Evolutionary conservation across 352 stramenopile species (phyloP).

Genomic region (Globisporangium polare): DNA sequence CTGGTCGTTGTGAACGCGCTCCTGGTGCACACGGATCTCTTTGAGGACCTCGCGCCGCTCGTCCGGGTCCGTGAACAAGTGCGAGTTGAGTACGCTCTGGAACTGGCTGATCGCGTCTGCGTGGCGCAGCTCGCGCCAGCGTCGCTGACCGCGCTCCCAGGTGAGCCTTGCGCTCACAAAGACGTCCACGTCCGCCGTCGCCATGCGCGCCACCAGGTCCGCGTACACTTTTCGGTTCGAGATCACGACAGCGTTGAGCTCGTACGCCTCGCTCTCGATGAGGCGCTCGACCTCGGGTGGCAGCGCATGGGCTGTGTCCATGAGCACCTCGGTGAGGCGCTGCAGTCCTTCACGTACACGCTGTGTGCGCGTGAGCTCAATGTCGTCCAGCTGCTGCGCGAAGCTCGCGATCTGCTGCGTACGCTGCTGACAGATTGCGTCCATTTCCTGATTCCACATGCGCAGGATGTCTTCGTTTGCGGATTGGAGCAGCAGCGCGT

Average conservation of each 20-base stretch:
- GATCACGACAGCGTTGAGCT: conserved; percentile 82
- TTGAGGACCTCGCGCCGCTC: conserved; percentile 52
- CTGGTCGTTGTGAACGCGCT: conserved; percentile 41
- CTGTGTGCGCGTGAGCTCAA: conserved; percentile 47
- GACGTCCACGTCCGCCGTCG: conserved; percentile 62
- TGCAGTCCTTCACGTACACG: conserved; percentile 37
- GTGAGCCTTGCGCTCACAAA: conserved; percentile 45
- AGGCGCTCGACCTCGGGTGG: conserved; percentile 67
- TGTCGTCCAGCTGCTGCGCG: conserved; percentile 35
- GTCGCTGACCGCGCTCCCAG: conserved; percentile 58
- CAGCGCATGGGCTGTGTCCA: conserved; percentile 64
- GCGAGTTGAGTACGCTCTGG: conserved; percentile 47
- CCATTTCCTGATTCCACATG: conserved; percentile 35
- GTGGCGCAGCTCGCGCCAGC: conserved; percentile 79
- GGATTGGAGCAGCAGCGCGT: conserved; percentile 33
- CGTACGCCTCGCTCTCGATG: conserved; percentile 66
- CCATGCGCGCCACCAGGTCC: conserved; percentile 62
- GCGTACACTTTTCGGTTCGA: conserved; percentile 74
- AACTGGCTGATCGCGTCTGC: conserved; percentile 66
- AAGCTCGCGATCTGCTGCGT: conserved; percentile 40
- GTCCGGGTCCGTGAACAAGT: conserved; percentile 64
- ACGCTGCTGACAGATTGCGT: conserved; percentile 40
- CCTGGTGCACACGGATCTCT: conserved; percentile 50
- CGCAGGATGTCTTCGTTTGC: conserved; percentile 30
- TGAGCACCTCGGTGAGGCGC: conserved; percentile 44